Evolutionary conservation across 345 rosid genomes (phyloP).

Genomic region (Arabis hirsuta): DNA sequence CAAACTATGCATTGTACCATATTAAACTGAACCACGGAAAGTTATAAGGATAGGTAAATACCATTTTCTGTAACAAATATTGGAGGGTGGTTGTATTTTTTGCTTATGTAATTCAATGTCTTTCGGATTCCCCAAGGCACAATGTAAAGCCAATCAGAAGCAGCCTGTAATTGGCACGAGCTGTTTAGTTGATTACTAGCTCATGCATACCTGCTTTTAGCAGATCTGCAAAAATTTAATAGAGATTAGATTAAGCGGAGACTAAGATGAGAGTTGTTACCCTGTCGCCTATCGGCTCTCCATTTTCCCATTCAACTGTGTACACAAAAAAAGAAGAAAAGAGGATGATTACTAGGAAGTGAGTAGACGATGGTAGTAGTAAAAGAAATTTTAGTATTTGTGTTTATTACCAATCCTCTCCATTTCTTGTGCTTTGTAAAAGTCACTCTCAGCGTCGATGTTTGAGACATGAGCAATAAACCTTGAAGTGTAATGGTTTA

Average conservation of each 20-base stretch:
- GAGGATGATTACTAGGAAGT: constrained; percentile 29
- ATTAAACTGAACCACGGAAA: constrained; percentile 11
- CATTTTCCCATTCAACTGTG: constrained; percentile 76
- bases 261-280: constrained; percentile 43
- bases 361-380: neutral
- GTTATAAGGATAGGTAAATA: constrained; percentile 34
- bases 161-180: constrained; percentile 63
- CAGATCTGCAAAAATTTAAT: constrained; percentile 1
- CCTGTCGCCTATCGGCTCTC: constrained; percentile 80
- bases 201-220: constrained; percentile 4
- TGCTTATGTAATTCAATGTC: constrained; percentile 65
- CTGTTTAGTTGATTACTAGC: constrained; percentile 29
- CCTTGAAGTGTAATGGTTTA: constrained; percentile 90
- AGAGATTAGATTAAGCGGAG: constrained; percentile 18
- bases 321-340: constrained; percentile 6
- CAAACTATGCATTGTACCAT: constrained; percentile 12
- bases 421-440: constrained; percentile 65
- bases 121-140: constrained; percentile 94
- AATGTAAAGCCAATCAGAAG: constrained; percentile 86
- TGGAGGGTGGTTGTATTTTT: constrained; percentile 64
- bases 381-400: neutral
- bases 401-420: constrained; percentile 61
- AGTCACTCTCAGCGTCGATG: constrained; percentile 50
- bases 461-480: constrained; percentile 61
- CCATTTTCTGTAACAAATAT: constrained; percentile 86